Percentiles rank a stretch among this genome's conserved stretches.
These are phyloP conservation scores for Neonectria ditissima DNA, from an alignment of 2,329 filamentous ascomycete genomes.

Conservation along the genomic window DNA sequence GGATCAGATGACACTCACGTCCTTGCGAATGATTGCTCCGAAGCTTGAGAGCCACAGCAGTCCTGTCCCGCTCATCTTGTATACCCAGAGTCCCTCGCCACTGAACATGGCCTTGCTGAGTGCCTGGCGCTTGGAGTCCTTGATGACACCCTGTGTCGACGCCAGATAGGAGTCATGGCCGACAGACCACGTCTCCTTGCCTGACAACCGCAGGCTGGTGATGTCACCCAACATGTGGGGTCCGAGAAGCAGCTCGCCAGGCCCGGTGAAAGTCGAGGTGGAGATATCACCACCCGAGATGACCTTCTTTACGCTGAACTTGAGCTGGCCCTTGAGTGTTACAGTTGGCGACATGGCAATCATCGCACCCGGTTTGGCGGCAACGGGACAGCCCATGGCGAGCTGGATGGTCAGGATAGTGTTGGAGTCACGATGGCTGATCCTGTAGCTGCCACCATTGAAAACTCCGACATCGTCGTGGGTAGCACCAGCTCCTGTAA, in stretches of 20 bases:
- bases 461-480: constrained; percentile 94
- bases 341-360: constrained; percentile 94
- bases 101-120: constrained; percentile 93
- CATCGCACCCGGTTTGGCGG: constrained; percentile 87
- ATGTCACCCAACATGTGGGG: constrained; percentile 87
- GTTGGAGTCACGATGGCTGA: constrained; percentile 92
- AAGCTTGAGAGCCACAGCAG: constrained; percentile 93
- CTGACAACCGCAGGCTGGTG: constrained; percentile 79
- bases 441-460: constrained; percentile 93
- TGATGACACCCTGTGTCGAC: constrained; percentile 86
- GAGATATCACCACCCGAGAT: constrained; percentile 83
- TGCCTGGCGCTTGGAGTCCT: constrained; percentile 87
- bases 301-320: constrained; percentile 94
- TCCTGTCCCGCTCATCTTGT: constrained; percentile 84
- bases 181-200: constrained; percentile 82
- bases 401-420: constrained; percentile 90
- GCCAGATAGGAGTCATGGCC: constrained; percentile 90
- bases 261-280: constrained; percentile 85
- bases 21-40: constrained; percentile 94
- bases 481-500: constrained; percentile 70
- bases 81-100: constrained; percentile 91
- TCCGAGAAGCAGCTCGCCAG: constrained; percentile 88
- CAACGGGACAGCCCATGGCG: constrained; percentile 87
- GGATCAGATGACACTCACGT: constrained; percentile 68
- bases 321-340: constrained; percentile 83